These are phyloP conservation scores for Casuarina cunninghamiana DNA, from an alignment of 306 rosid species.

Conservation along the genomic window DNA sequence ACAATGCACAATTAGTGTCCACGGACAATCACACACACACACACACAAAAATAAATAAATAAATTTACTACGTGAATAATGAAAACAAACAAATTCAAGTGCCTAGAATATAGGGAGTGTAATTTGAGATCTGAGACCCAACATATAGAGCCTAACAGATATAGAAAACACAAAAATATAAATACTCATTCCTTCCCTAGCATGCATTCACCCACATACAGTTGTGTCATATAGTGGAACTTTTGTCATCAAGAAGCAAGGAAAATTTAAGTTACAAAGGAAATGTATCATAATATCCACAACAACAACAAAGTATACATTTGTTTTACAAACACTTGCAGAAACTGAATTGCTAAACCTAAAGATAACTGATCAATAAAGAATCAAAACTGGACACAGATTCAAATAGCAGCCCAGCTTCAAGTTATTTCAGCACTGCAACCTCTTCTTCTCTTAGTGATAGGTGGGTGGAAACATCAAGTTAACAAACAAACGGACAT, in stretches of 20 bases:
- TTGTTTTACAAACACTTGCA: neutral
- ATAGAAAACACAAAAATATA: neutral
- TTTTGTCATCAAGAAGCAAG: neutral
- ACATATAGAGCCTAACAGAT: neutral
- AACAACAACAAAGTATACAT: neutral
- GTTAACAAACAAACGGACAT: neutral
- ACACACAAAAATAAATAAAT: neutral
- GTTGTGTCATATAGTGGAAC: neutral
- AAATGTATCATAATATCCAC: neutral
- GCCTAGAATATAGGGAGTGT: neutral
- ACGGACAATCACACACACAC: neutral
- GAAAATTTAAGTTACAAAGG: neutral
- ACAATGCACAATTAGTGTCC: neutral
- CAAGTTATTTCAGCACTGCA: neutral
- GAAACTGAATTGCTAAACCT: neutral
- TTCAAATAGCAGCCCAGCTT: neutral
- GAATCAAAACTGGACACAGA: neutral
- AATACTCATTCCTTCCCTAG: neutral
- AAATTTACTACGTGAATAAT: too few species aligned
- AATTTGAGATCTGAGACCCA: neutral
- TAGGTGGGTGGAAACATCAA: neutral
- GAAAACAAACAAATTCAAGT: neutral
- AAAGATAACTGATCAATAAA: neutral
- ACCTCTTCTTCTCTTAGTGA: neutral
- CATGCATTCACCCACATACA: neutral